Evolutionary conservation across 768 basidiomycete genomes (phyloP).

Genomic region (Daedaleopsis sinensis): DNA sequence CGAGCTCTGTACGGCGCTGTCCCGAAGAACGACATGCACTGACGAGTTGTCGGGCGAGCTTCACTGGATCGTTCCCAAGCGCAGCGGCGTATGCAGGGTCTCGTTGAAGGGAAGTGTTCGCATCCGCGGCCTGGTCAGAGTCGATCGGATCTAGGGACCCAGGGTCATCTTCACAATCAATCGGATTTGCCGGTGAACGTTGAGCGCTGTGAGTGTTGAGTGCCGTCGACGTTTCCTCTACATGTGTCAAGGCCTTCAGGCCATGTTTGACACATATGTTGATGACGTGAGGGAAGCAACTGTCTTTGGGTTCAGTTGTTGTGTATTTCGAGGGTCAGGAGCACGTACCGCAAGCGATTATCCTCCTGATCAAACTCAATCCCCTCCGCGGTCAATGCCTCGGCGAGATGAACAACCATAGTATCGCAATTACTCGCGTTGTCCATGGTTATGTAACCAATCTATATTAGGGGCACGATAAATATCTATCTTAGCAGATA

Average conservation of each 20-base stretch:
- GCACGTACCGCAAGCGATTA: not conserved
- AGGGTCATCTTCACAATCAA: not conserved
- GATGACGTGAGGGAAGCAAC: slow-evolving; percentile 3
- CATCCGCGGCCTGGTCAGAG: not conserved
- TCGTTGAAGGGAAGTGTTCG: not conserved
- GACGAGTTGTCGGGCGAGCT: not conserved
- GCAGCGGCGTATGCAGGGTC: not conserved
- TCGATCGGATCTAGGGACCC: not conserved
- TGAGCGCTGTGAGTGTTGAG: not conserved
- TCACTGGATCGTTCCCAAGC: not conserved
- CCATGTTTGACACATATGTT: slow-evolving; percentile 1
- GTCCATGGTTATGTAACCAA: not conserved
- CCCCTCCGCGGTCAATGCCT: not conserved
- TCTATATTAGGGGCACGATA: not conserved
- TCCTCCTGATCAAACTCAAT: not conserved
- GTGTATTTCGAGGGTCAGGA: not conserved
- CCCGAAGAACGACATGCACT: not conserved
- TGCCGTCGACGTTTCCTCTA: not conserved
- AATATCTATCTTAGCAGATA: too few relatives aligned
- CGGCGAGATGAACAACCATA: not conserved
- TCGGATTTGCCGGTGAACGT: not conserved
- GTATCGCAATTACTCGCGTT: not conserved
- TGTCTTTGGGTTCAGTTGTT: not conserved
- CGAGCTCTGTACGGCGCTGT: slow-evolving; percentile 1
- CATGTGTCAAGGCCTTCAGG: not conserved